Conservation (phyloP, 352 stramenopile species). For the Phytopythium aichiense region DNA sequence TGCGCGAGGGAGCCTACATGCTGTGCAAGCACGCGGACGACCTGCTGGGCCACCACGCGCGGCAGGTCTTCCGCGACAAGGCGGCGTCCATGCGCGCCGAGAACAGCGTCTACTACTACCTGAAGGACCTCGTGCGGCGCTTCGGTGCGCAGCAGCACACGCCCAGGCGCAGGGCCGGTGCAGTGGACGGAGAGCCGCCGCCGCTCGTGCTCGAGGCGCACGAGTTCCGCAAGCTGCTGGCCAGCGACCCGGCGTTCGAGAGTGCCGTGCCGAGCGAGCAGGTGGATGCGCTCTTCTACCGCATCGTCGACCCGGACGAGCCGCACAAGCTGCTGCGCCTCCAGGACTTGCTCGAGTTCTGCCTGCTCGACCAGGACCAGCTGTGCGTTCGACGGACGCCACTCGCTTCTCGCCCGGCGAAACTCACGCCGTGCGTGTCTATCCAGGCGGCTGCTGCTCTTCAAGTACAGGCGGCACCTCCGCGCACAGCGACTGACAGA, state of each 20-base stretch:
- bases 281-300: slow-evolving; percentile 72
- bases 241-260: slow-evolving; percentile 73
- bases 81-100: slow-evolving; percentile 72
- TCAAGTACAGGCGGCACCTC: slow-evolving; percentile 65
- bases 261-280: slow-evolving; percentile 64
- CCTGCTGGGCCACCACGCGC: slow-evolving; percentile 69
- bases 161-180: slow-evolving; percentile 32
- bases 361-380: slow-evolving; percentile 72
- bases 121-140: slow-evolving; percentile 78
- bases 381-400: slow-evolving; percentile 31
- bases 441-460: slow-evolving; percentile 61
- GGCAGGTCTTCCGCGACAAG: slow-evolving; percentile 83
- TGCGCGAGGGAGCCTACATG: slow-evolving; percentile 78
- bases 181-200: slow-evolving; percentile 21
- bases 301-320: slow-evolving; percentile 48
- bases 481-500: slow-evolving; percentile 62
- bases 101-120: slow-evolving; percentile 84
- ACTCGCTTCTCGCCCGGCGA: neutral
- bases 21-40: slow-evolving; percentile 83
- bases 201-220: slow-evolving; percentile 58
- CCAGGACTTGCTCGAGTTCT: slow-evolving; percentile 80
- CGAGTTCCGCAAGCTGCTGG: slow-evolving; percentile 74
- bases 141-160: slow-evolving; percentile 47
- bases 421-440: neutral
- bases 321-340: slow-evolving; percentile 48